Evolutionary conservation across 1,284 basidiomycete species (phyloP).

Genomic region (Fistulinella cinereoalba): DNA sequence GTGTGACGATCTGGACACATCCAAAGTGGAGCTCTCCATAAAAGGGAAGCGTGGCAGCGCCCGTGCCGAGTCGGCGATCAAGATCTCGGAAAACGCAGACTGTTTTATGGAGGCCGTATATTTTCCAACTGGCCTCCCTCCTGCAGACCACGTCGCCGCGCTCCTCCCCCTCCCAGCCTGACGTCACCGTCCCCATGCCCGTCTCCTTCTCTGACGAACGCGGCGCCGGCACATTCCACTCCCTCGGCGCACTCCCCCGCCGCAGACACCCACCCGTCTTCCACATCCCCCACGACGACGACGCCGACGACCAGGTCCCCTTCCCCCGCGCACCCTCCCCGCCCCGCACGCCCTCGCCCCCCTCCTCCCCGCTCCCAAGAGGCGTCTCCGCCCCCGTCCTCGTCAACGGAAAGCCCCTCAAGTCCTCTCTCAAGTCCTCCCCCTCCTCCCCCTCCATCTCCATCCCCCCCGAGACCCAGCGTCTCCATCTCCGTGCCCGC

Average conservation of each 20-base stretch:
- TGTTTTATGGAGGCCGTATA: no score
- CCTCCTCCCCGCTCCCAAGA: constrained; percentile 24
- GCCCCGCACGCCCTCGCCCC: constrained; percentile 17
- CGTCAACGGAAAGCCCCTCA: constrained; percentile 87
- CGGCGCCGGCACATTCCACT: constrained; percentile 51
- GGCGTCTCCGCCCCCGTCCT: constrained; percentile 48
- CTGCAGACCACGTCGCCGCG: no score
- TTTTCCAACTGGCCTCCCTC: no score
- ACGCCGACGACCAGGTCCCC: constrained; percentile 30
- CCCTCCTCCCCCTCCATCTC: constrained; percentile 51
- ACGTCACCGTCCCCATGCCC: constrained; percentile 16
- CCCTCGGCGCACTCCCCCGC: constrained; percentile 52
- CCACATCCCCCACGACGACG: constrained; percentile 20
- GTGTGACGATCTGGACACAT: no score
- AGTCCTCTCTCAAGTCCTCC: constrained; percentile 81
- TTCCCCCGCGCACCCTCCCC: constrained; percentile 29
- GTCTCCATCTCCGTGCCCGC: constrained; percentile 45
- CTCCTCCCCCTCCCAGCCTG: constrained; percentile 8
- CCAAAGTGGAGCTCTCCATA: no score
- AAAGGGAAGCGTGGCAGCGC: no score
- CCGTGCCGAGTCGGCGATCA: no score
- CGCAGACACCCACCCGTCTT: constrained; percentile 30
- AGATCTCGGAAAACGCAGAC: no score
- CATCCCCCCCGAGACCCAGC: constrained; percentile 9
- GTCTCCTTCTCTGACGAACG: constrained; percentile 46